Conservation (phyloP, 2,329 filamentous ascomycete species). For the Hypoxylon sp. region DNA sequence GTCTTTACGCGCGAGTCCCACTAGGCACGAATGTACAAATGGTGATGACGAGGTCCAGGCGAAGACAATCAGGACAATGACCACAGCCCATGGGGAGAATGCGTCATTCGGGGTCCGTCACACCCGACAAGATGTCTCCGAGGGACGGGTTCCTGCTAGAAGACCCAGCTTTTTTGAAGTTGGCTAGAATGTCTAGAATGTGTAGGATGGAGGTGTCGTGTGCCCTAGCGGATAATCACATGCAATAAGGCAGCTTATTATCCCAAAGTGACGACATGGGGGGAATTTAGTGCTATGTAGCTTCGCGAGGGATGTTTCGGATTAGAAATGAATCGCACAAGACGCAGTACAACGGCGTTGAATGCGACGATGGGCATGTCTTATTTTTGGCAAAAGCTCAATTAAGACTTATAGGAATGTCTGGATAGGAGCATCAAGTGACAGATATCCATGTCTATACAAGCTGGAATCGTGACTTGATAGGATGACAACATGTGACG, state of each 20-base stretch:
- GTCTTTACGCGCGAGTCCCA: not conserved
- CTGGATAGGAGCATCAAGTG: constrained; percentile 7
- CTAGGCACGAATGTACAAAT: not conserved
- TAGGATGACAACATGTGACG: constrained; percentile 39
- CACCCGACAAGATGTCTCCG: not conserved
- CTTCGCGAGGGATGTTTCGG: constrained; percentile 32
- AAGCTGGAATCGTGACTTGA: constrained; percentile 19
- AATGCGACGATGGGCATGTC: not conserved
- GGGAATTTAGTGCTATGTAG: constrained; percentile 6
- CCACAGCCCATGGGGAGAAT: constrained; percentile 24
- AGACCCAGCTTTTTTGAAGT: constrained; percentile 3
- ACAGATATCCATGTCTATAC: constrained; percentile 1
- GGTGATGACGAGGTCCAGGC: constrained; percentile 31
- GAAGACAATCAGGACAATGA: constrained; percentile 28
- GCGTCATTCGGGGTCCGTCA: constrained; percentile 36
- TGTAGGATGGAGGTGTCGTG: constrained; percentile 40
- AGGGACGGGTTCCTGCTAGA: not conserved
- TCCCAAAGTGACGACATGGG: constrained; percentile 42
- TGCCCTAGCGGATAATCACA: constrained; percentile 47
- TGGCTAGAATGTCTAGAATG: constrained; percentile 12
- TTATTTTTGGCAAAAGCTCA: not conserved
- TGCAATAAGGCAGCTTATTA: constrained; percentile 31
- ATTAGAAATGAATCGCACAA: constrained; percentile 13
- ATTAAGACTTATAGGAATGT: not conserved
- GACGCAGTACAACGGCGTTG: not conserved